Base-by-base conservation (phyloP, 805 yeast genomes). In the Kluyveromyces aestuarii region DNA sequence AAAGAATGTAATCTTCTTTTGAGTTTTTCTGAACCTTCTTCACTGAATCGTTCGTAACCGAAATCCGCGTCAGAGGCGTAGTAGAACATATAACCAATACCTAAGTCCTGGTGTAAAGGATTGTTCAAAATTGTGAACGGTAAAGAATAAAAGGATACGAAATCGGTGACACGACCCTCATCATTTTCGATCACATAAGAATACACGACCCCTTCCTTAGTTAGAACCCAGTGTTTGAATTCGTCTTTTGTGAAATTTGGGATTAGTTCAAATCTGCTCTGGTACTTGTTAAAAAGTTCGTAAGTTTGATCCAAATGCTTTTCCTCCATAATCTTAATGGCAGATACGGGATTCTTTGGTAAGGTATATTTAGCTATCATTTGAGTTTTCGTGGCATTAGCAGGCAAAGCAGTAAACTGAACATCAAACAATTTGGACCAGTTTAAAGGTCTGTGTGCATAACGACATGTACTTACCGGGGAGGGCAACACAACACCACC, bases 401-500 rank as follows among this genome's bases (percentile, higher is more conserved):
- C 72, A 9, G 96, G 97, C 49, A 89, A 72, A 47, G 80, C 81
- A 11, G 93, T 81, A 59, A 93, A 93, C 0, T 96, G 97, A 48
- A 89, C 96, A 47, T 88, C 96, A 60, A 85, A 73, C 21, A 93
- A 74, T 61, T 87, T 91, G 13, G 80, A 70, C 98, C 99, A 93
- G 63, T 93, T 85, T 55, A 93, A 71, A 1, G 97, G 95, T 58
- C 99, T 84, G 69, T 93, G 99, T 40, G 86, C 84, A 66, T 93
- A 93, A 52, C 97, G 77, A 63, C 95, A 83, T 2, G 87, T 81
- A 11, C 95, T 72, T 5, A 91, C 79, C 0, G 99, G 99, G n/a
- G 90, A 81, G 19, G 99, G 99, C 49, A 93, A 73, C 2, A 88
- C 82, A 2, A 82, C 80, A 10, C 98, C 99, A 0, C 91, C 96